Percentiles rank a stretch among this genome's conserved stretches.
These are phyloP conservation scores for Clonostachys chloroleuca DNA, from an alignment of 2,329 filamentous ascomycete species.

Conservation along the genomic window DNA sequence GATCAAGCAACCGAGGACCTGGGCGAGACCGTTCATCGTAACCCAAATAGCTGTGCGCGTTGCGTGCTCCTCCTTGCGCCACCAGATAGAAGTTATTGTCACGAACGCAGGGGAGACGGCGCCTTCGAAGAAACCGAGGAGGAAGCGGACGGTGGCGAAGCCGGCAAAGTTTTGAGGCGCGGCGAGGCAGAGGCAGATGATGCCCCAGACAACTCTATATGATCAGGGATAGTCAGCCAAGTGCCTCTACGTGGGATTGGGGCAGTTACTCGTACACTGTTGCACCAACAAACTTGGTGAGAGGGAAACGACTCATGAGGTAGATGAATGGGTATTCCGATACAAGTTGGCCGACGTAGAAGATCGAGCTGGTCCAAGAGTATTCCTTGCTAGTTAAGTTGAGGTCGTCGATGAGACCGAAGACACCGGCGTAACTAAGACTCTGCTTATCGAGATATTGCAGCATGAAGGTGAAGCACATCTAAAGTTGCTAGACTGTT, in stretches of 20 bases:
- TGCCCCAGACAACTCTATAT: constrained; percentile 2
- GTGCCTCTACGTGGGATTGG: background rate
- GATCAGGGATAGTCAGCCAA: background rate
- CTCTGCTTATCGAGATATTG: constrained; percentile 44
- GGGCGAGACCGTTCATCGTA: constrained; percentile 18
- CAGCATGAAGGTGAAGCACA: constrained; percentile 35
- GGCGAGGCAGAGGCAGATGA: constrained; percentile 3
- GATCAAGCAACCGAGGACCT: constrained; percentile 16
- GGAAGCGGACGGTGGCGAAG: constrained; percentile 14
- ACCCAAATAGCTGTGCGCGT: constrained; percentile 20
- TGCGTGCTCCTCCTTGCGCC: constrained; percentile 18
- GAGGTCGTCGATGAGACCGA: constrained; percentile 40
- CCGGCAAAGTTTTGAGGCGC: constrained; percentile 11
- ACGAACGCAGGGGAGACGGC: constrained; percentile 23
- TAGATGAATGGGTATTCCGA: constrained; percentile 46
- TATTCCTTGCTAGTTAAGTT: constrained; percentile 37
- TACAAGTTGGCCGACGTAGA: constrained; percentile 38
- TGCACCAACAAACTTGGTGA: constrained; percentile 44
- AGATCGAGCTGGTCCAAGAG: constrained; percentile 41
- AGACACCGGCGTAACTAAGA: constrained; percentile 40
- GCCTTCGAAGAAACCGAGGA: constrained; percentile 21
- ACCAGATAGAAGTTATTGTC: constrained; percentile 22
- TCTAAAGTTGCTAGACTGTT: background rate
- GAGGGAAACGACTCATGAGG: constrained; percentile 40
- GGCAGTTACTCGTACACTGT: constrained; percentile 27